These are phyloP conservation scores for Naganishia cerealis DNA, from an alignment of 1,284 basidiomycete genomes.

Conservation along the genomic window DNA sequence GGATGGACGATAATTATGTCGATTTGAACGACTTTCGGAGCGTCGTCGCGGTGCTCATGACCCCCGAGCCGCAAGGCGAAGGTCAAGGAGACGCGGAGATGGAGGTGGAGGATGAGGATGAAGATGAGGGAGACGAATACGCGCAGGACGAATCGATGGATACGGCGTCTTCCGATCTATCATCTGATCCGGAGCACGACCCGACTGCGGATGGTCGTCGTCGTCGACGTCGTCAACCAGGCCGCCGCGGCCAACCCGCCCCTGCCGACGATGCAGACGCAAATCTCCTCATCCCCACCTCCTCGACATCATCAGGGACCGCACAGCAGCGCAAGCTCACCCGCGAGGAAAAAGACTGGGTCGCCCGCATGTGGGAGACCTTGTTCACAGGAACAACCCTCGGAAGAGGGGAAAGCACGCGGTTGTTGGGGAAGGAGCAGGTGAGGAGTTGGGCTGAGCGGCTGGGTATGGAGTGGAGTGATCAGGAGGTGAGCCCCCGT, in stretches of 20 bases:
- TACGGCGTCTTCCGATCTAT: constrained; percentile 7
- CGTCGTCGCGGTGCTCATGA: constrained; percentile 52
- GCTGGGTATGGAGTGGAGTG: constrained; percentile 52
- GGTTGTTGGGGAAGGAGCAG: constrained; percentile 46
- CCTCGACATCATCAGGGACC: background rate
- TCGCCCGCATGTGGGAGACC: constrained; percentile 50
- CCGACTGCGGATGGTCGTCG: constrained; percentile 32
- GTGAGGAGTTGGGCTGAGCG: constrained; percentile 47
- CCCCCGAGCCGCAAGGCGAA: constrained; percentile 36
- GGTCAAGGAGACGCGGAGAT: constrained; percentile 34
- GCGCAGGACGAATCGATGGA: constrained; percentile 31
- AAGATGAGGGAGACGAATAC: constrained; percentile 15
- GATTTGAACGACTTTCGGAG: constrained; percentile 43
- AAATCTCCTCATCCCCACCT: background rate
- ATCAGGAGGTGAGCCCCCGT: constrained; percentile 48
- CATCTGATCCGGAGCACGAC: constrained; percentile 25
- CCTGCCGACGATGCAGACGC: constrained; percentile 32
- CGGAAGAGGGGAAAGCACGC: constrained; percentile 14
- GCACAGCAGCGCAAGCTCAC: constrained; percentile 37
- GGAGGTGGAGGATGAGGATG: constrained; percentile 27
- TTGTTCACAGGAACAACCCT: constrained; percentile 32
- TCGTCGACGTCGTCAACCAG: constrained; percentile 37
- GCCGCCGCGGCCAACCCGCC: constrained; percentile 35
- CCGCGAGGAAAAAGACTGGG: constrained; percentile 44
- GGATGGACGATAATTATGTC: constrained; percentile 13